Evolutionary conservation across 2,329 filamentous ascomycete genomes (phyloP).

Genomic region (Pyrenochaeta sp.): DNA sequence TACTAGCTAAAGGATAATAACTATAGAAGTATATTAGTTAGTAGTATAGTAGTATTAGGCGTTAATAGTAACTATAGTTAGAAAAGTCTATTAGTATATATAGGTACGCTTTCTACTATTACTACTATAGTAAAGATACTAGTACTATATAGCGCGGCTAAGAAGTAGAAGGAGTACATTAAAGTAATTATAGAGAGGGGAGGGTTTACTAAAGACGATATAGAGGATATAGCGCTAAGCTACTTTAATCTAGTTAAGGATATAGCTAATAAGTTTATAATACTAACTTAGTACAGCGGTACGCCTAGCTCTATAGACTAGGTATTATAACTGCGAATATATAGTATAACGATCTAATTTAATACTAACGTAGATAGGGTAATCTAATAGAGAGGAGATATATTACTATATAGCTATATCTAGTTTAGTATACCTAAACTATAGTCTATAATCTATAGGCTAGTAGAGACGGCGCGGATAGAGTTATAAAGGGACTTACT

Average conservation of each 20-base stretch:
- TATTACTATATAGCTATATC: conserved; percentile 11
- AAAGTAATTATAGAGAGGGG: background rate
- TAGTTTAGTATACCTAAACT: conserved; percentile 22
- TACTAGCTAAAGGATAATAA: conserved; percentile 4
- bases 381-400: conserved; percentile 13
- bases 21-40: conserved; percentile 8
- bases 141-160: conserved; percentile 3
- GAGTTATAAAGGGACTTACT: no score
- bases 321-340: conserved; percentile 4
- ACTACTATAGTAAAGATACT: conserved; percentile 7
- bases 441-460: conserved; percentile 17
- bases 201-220: background rate
- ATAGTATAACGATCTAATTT: conserved; percentile 11
- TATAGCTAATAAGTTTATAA: conserved; percentile 4
- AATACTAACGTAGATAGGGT: conserved; percentile 5
- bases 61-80: conserved; percentile 2
- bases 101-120: background rate
- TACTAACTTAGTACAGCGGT: background rate
- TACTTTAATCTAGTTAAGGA: conserved; percentile 1
- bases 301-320: conserved; percentile 4
- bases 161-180: background rate
- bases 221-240: background rate
- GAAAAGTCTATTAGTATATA: conserved; percentile 9
- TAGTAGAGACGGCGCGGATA: conserved; percentile 13
- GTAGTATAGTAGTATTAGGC: conserved; percentile 4